Base-by-base conservation (phyloP, 257 asterid species). In the Coffea eugenioides region DNA sequence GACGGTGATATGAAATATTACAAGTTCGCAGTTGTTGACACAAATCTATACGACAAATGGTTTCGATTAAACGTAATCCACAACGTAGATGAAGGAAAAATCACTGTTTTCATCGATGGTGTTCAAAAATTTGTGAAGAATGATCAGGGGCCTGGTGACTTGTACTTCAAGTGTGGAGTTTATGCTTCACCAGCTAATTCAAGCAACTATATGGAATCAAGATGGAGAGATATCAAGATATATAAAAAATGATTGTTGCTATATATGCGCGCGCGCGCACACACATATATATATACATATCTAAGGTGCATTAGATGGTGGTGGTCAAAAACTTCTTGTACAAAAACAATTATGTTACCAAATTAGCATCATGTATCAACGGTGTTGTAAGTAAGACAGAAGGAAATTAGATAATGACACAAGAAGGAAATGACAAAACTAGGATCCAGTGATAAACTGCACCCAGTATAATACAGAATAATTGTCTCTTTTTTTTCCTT, bases 141-240 rank as follows among this genome's bases (percentile, higher is more conserved):
- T 13, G 88, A 87, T 76, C 70, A 73, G 36, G 87, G 87, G 36
- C 88, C 88, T 5, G 83, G 85, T 5, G 81, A 84, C 43, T 69
- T 82, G 66, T 73, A 82, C 73, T 87, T 87, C 84, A 84, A 84
- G 64, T 84, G 88, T 79, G 87, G 90, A 23, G 85, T 84, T 27
- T 84, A 84, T 79, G 88, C 82, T 31, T 86, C 88, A 10, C 85
- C 84, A 6, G 76, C 80, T 36, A 69, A 61, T 12, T 64, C 76
- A 1, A 80, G 84, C 69, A 66, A 67, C 13, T 67, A 80, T 14
- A 77, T 77, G 82, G 84, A 84, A 65, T 80, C 82, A 59, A 84
- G 82, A 56, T 80, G 82, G 82, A 80, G 49, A 77, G 46, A 67
- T 14, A 77, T 83, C 52, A 79, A 43, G 46, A 79, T 75, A 61